Conservation (phyloP, 495 filamentous ascomycete genomes). For the Daldinia grandis region DNA sequence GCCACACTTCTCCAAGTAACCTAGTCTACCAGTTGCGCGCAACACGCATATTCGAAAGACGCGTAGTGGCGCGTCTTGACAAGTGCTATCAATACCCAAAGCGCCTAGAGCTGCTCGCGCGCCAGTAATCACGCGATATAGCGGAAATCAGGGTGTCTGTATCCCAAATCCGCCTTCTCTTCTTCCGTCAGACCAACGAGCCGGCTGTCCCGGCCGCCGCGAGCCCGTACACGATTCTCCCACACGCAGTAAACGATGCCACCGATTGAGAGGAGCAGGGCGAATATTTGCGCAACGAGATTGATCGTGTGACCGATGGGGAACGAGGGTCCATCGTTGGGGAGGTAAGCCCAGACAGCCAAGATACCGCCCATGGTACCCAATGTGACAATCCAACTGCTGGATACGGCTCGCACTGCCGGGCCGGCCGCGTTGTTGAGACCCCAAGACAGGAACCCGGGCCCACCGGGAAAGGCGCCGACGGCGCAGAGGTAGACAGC, state of each 20-base stretch:
- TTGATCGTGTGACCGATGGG: conserved; percentile 67
- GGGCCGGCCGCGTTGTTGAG: conserved; percentile 66
- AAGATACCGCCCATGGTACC: conserved; percentile 66
- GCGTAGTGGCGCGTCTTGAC: background rate
- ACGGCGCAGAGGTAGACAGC: conserved; percentile 60
- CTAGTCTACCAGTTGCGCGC: background rate
- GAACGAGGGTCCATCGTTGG: conserved; percentile 59
- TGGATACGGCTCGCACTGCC: conserved; percentile 63
- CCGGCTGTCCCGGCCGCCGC: conserved; percentile 60
- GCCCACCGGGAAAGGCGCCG: conserved; percentile 62
- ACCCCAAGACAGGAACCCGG: conserved; percentile 64
- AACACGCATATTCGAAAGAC: background rate
- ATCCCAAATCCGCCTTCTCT: conserved; percentile 59
- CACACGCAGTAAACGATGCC: conserved; percentile 61
- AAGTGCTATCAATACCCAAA: too few species aligned
- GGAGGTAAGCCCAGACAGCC: conserved; percentile 66
- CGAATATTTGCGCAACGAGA: conserved; percentile 56
- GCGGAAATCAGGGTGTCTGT: conserved; percentile 62
- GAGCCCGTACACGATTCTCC: conserved; percentile 61
- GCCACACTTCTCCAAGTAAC: background rate
- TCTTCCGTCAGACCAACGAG: conserved; percentile 60
- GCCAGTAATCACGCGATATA: conserved; percentile 50
- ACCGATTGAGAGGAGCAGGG: conserved; percentile 52
- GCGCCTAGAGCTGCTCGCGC: too few species aligned
- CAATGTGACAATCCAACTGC: conserved; percentile 62